Base-by-base conservation (phyloP, 768 basidiomycete species). In the Dendrothele bispora region DNA sequence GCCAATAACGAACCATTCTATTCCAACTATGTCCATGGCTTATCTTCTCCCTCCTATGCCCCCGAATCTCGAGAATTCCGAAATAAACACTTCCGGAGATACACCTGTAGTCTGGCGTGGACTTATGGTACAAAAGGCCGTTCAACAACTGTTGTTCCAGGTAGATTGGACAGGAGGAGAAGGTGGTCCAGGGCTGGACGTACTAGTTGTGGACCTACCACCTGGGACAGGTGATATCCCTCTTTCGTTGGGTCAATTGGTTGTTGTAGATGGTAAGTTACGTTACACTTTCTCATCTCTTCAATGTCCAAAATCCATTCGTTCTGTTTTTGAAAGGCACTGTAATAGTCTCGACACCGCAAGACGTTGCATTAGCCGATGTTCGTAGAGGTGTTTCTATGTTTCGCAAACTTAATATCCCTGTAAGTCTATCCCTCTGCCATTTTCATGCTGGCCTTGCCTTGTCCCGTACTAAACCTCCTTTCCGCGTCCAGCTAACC, bases 221-320 rank as follows among this genome's bases (percentile, higher is more conserved):
- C 95, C 95, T 0, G 95, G 95, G 0, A 99, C 95, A 0, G 95
- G 95, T 0, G 95, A 99, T 61, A 93, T 99, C 0, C 91, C 91
- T 7, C 75, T 99, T 39, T 94, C 91, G 6, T 71, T 99, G 0
- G 93, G 89, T 1, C 94, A 97, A 59, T 76, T 95, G 18, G 90
- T 94, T 0, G 64, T 75, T 12, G 87, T 94, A 1, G 82, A 95
- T 54, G 92, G 93, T 91, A 40, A 35, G 83, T 61, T 14, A n/a
- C 21, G n/a, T 7, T 10, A 15, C 46, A 55, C 37, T 56, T 55
- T 0, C 51, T 28, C 18, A n/a, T 12, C 8, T 35, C 27, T 21
- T 44, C 7, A 30, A 11, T 48, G 45, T 15, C 27, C 20, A 7
- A 7, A 21, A 41, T 25, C 34, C 18, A 22, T 24, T 21, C 5